A percentile compares a stretch with the other conserved stretches of the same genome.
These are phyloP conservation scores for Ceratobasidium sp. DNA, from an alignment of 1,284 basidiomycete genomes.

Conservation along the genomic window DNA sequence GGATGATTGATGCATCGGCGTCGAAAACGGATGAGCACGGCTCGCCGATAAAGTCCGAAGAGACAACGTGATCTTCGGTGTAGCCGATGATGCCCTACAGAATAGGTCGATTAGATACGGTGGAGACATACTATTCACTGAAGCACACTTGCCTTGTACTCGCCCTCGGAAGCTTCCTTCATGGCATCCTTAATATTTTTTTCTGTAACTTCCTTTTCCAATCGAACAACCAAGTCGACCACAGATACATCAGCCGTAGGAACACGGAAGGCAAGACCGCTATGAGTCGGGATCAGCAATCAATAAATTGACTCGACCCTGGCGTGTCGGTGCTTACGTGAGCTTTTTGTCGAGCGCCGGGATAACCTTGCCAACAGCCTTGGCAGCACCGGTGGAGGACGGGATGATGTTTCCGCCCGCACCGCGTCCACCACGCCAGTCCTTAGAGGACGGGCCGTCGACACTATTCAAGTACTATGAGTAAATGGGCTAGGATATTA, in stretches of 20 bases:
- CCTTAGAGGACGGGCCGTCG: conserved; percentile 94
- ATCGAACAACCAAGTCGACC: conserved; percentile 95
- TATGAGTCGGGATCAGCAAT: conserved; percentile 51
- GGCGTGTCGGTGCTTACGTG: no score
- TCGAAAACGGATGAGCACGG: conserved; percentile 88
- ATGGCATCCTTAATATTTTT: conserved; percentile 91
- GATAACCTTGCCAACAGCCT: conserved; percentile 99
- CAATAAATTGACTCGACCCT: no score
- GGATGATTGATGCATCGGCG: conserved; percentile 90
- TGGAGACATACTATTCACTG: background rate
- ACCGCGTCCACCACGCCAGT: conserved; percentile 96
- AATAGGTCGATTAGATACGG: background rate
- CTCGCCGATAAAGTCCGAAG: conserved; percentile 91
- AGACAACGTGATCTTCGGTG: conserved; percentile 96
- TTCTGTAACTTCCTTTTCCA: conserved; percentile 88
- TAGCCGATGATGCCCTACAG: conserved; percentile 86
- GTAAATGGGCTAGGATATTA: background rate
- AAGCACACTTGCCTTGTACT: conserved; percentile 58
- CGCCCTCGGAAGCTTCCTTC: conserved; percentile 82
- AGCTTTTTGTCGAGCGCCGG: conserved; percentile 97
- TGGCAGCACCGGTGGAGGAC: conserved; percentile 98
- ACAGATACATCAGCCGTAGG: conserved; percentile 98
- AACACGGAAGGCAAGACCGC: conserved; percentile 97
- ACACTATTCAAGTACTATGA: conserved; percentile 68
- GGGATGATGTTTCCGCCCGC: conserved; percentile 99